Percentiles rank a stretch among this genome's conserved stretches.
Evolutionary conservation across 2,329 filamentous ascomycete species (phyloP).

Genomic region (Amylocarpus encephaloides): DNA sequence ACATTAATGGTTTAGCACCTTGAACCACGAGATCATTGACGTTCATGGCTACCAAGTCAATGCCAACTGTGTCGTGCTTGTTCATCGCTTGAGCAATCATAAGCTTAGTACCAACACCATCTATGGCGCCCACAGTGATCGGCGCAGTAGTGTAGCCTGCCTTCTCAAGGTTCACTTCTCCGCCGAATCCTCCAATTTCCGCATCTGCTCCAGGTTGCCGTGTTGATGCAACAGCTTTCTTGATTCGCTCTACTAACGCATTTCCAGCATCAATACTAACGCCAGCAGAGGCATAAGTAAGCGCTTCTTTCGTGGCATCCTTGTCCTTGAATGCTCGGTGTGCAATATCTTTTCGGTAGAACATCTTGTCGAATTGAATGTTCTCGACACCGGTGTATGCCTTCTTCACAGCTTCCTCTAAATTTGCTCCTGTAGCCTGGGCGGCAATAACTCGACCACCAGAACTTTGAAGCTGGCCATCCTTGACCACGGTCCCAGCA

Average conservation of each 20-base stretch:
- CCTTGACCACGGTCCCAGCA: slow-evolving; percentile 70
- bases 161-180: slow-evolving; percentile 69
- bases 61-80: slow-evolving; percentile 90
- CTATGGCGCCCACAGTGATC: slow-evolving; percentile 86
- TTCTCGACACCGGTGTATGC: slow-evolving; percentile 59
- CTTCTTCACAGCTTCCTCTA: slow-evolving; percentile 76
- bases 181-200: slow-evolving; percentile 91
- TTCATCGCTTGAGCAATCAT: slow-evolving; percentile 87
- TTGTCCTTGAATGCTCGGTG: slow-evolving; percentile 58
- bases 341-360: slow-evolving; percentile 84
- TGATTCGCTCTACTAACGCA: slow-evolving; percentile 86
- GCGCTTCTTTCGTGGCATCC: slow-evolving; percentile 37
- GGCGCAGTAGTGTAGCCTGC: slow-evolving; percentile 71
- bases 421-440: slow-evolving; percentile 69
- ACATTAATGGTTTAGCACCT: slow-evolving; percentile 89
- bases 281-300: slow-evolving; percentile 90
- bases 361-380: slow-evolving; percentile 61
- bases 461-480: slow-evolving; percentile 62
- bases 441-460: slow-evolving; percentile 91
- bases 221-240: slow-evolving; percentile 79
- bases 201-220: slow-evolving; percentile 81
- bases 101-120: slow-evolving; percentile 94
- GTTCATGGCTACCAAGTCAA: slow-evolving; percentile 96
- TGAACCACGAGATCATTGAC: slow-evolving; percentile 97
- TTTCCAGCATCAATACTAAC: slow-evolving; percentile 95